These are phyloP conservation scores for Coemansia sp. DNA, from an alignment of 192 early-diverging fungal genomes.

Conservation along the genomic window DNA sequence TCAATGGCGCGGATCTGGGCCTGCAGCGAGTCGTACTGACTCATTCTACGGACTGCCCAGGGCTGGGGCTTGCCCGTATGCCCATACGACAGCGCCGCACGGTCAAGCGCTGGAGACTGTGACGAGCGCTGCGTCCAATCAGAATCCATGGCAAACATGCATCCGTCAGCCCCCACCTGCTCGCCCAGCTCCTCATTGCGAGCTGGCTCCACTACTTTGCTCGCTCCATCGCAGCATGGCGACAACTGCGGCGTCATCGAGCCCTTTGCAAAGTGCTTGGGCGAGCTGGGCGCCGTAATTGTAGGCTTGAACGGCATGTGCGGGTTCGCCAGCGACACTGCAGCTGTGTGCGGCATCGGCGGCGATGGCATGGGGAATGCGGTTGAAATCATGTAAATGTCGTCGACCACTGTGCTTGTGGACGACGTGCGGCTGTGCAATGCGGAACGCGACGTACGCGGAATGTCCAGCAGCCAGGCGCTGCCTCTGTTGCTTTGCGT, in stretches of 20 bases:
- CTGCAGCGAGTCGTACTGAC: slow-evolving; percentile 30
- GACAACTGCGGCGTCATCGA: slow-evolving; percentile 5
- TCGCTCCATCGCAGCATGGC: slow-evolving; percentile 13
- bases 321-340: slow-evolving; percentile 2
- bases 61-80: slow-evolving; percentile 36
- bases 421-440: slow-evolving; percentile 41
- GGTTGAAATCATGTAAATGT: slow-evolving; percentile 6
- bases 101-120: slow-evolving; percentile 4
- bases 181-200: neutral
- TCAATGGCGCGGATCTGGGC: slow-evolving; percentile 50
- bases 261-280: slow-evolving; percentile 5
- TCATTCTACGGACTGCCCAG: slow-evolving; percentile 40
- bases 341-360: slow-evolving; percentile 8
- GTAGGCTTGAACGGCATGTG: slow-evolving; percentile 6
- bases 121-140: slow-evolving; percentile 17
- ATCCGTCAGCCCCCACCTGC: slow-evolving; percentile 13
- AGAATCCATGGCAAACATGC: slow-evolving; percentile 48
- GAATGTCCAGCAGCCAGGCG: slow-evolving; percentile 13
- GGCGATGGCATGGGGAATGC: slow-evolving; percentile 6
- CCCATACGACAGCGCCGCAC: slow-evolving; percentile 23
- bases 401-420: slow-evolving; percentile 30
- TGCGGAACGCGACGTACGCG: slow-evolving; percentile 6
- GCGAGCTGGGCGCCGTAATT: slow-evolving; percentile 11
- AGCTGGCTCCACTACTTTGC: neutral
- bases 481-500: slow-evolving; percentile 6